These are phyloP conservation scores for Chalciporus piperatus DNA, from an alignment of 768 basidiomycete species.

Conservation along the genomic window DNA sequence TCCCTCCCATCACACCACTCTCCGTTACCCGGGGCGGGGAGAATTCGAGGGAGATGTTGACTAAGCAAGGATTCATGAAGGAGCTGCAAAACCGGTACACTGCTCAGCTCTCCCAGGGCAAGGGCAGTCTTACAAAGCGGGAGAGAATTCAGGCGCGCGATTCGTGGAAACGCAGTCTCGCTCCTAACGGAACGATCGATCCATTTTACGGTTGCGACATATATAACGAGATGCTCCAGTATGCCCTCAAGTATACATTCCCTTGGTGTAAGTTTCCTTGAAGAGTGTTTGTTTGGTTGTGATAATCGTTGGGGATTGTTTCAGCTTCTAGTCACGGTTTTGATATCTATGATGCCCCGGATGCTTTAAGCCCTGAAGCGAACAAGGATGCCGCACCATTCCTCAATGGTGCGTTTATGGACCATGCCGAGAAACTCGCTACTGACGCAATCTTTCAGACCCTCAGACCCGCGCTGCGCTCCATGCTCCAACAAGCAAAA, in stretches of 20 bases:
- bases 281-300: background rate
- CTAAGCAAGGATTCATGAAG: conserved; percentile 7
- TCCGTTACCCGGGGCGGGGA: background rate
- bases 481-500: conserved; percentile 65
- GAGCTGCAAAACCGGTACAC: conserved; percentile 10
- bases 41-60: background rate
- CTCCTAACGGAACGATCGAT: conserved; percentile 55
- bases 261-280: conserved; percentile 46
- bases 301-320: background rate
- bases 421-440: too few relatives aligned
- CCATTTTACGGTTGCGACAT: conserved; percentile 62
- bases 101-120: conserved; percentile 10
- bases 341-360: conserved; percentile 50
- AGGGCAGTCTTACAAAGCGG: conserved; percentile 17
- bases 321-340: conserved; percentile 30
- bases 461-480: conserved; percentile 51
- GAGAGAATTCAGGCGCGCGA: conserved; percentile 21
- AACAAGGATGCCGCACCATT: conserved; percentile 50
- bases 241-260: conserved; percentile 66
- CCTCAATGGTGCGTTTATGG: conserved; percentile 43
- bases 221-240: conserved; percentile 61
- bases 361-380: conserved; percentile 50
- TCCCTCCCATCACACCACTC: background rate
- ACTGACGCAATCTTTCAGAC: conserved; percentile 34
- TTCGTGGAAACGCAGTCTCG: conserved; percentile 46